Conservation (phyloP, 306 rosid species). For the Albizia julibrissin region DNA sequence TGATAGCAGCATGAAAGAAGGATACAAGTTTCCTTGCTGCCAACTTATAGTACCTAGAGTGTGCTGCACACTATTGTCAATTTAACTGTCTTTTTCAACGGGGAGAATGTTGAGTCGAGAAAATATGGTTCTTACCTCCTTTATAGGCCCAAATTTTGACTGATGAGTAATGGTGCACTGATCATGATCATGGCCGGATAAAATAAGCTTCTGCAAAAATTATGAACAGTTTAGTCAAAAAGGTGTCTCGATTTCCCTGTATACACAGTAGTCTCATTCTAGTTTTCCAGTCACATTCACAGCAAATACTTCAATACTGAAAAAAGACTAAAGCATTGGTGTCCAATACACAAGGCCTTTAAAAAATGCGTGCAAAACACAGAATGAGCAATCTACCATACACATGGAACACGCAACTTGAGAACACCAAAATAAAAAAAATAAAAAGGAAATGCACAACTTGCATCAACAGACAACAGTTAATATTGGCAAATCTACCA, state of each 20-base stretch:
- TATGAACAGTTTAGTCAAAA: slow-evolving; percentile 26
- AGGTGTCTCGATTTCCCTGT: slow-evolving; percentile 2
- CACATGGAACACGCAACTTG: not conserved
- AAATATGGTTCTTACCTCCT: slow-evolving; percentile 62
- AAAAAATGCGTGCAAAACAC: slow-evolving; percentile 11
- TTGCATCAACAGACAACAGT: not conserved
- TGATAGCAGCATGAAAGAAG: slow-evolving; percentile 84
- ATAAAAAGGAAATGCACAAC: not conserved
- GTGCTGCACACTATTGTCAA: slow-evolving; percentile 65
- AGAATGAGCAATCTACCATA: slow-evolving; percentile 4
- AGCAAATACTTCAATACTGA: slow-evolving; percentile 15
- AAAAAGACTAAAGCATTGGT: slow-evolving; percentile 1
- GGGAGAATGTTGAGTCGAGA: slow-evolving; percentile 26
- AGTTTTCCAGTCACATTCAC: not conserved
- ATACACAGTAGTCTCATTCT: slow-evolving; percentile 3
- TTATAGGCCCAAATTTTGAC: slow-evolving; percentile 51
- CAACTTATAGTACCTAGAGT: slow-evolving; percentile 87
- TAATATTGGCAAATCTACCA: not conserved
- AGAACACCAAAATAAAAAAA: not conserved
- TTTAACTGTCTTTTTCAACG: slow-evolving; percentile 29
- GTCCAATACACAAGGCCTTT: not conserved
- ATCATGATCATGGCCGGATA: slow-evolving; percentile 92
- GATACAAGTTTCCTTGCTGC: slow-evolving; percentile 87
- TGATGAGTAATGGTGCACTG: slow-evolving; percentile 69
- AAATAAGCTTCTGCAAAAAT: slow-evolving; percentile 60